phyloP scores from a whole-genome alignment of 2,329 filamentous ascomycete genomes.

The Aphanocladium album region DNA sequence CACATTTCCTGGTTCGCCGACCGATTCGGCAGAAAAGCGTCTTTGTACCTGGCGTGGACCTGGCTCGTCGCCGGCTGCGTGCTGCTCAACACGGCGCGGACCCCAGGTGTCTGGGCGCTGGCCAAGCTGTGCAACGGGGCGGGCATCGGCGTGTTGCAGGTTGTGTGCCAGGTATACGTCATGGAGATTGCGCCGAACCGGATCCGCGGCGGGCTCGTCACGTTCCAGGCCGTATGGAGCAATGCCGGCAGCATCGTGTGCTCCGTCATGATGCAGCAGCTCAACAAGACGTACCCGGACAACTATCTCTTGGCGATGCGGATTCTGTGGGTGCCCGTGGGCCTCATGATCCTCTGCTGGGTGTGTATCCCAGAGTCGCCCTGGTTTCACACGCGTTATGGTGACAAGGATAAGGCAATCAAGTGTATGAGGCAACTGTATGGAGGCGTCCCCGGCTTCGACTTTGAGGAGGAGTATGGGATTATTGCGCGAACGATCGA shows the following conservation, averaged over 20 bases:
- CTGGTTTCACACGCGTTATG: not conserved
- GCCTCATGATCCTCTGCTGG: not conserved
- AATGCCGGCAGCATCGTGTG: not conserved
- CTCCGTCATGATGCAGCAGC: not conserved
- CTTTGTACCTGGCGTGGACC: not conserved
- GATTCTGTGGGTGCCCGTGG: not conserved
- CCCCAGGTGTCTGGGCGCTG: not conserved
- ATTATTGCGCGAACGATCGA: not conserved
- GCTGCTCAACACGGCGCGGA: not conserved
- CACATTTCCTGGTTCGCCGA: not conserved
- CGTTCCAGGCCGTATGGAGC: not conserved
- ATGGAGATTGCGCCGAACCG: not conserved
- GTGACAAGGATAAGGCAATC: not conserved
- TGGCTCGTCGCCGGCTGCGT: not conserved
- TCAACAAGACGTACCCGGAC: not conserved
- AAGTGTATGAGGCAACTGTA: not conserved
- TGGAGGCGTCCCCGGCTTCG: not conserved
- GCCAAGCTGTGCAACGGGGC: not conserved
- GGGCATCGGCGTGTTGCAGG: not conserved
- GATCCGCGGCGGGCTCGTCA: not conserved
- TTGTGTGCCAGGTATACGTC: not conserved
- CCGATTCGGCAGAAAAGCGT: not conserved
- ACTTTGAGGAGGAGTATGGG: not conserved
- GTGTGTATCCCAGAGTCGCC: not conserved
- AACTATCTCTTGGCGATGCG: not conserved